phyloP scores from a whole-genome alignment of 2,329 filamentous ascomycete genomes.

The Xylaria sp. region DNA sequence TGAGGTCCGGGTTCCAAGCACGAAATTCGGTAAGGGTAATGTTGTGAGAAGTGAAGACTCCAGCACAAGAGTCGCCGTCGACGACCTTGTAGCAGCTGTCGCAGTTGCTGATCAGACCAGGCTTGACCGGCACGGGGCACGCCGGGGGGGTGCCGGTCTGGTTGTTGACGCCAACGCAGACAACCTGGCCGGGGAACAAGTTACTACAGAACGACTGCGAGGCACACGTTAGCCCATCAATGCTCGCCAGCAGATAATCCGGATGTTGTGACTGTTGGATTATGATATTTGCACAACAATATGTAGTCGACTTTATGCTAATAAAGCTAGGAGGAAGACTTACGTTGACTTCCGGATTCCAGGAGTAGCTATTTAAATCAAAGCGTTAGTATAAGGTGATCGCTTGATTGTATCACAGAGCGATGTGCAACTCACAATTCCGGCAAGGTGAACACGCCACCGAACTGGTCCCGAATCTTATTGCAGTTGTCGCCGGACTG shows the following conservation, averaged over 20 bases:
- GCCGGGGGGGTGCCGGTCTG: slow-evolving; percentile 9
- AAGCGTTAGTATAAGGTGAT: not conserved
- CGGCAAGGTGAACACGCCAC: slow-evolving; percentile 41
- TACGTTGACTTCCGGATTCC: slow-evolving; percentile 29
- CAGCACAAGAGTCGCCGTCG: slow-evolving; percentile 31
- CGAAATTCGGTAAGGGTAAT: slow-evolving; percentile 27
- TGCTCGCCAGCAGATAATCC: too few relatives aligned
- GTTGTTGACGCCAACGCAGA: slow-evolving; percentile 28
- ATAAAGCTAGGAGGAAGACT: not conserved
- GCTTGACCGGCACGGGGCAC: slow-evolving; percentile 31
- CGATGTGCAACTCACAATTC: slow-evolving; percentile 31
- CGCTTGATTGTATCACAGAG: not conserved
- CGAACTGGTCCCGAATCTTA: slow-evolving; percentile 29
- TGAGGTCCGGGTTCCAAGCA: slow-evolving; percentile 35
- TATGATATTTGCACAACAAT: not conserved
- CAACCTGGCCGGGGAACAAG: slow-evolving; percentile 29
- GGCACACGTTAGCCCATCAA: not conserved
- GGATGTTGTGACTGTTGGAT: too few relatives aligned
- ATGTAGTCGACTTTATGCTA: not conserved
- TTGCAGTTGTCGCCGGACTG: slow-evolving; percentile 30
- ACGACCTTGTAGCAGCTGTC: slow-evolving; percentile 33
- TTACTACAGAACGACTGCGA: slow-evolving; percentile 30
- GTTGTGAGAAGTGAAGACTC: slow-evolving; percentile 10
- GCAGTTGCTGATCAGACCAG: slow-evolving; percentile 30
- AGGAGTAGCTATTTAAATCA: slow-evolving; percentile 15